A percentile compares a stretch with the other conserved stretches of the same genome.
phyloP scores from a whole-genome alignment of 805 yeast species.

The Maudiozyma pseudohumilis region DNA sequence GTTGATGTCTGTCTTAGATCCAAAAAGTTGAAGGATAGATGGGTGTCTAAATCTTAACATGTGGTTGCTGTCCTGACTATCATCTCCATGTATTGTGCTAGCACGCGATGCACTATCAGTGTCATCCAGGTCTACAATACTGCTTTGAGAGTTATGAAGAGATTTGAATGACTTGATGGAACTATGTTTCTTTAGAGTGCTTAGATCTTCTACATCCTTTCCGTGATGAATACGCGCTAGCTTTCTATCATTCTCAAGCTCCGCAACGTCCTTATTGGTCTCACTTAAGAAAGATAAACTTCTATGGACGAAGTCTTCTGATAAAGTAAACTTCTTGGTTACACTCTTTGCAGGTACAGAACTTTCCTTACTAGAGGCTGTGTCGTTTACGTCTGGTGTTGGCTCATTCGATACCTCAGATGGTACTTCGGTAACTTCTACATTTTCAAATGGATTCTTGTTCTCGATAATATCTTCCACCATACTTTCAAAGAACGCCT shows the following conservation, averaged over 20 bases:
- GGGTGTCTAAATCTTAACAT: slow-evolving; percentile 30
- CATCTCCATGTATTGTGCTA: too few species aligned
- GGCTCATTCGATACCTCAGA: slow-evolving; percentile 1
- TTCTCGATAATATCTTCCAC: slow-evolving; percentile 36
- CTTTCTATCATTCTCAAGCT: slow-evolving; percentile 26
- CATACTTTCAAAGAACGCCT: slow-evolving; percentile 59
- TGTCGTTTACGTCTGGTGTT: slow-evolving; percentile 20
- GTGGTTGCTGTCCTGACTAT: not conserved
- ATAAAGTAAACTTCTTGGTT: slow-evolving; percentile 32
- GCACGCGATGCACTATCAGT: not conserved
- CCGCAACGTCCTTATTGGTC: slow-evolving; percentile 25
- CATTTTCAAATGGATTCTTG: slow-evolving; percentile 27
- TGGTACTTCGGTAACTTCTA: slow-evolving; percentile 15
- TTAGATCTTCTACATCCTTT: slow-evolving; percentile 36
- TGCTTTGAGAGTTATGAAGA: not conserved
- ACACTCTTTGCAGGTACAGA: slow-evolving; percentile 17
- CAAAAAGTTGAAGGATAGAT: slow-evolving; percentile 37
- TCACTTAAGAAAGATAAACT: slow-evolving; percentile 43
- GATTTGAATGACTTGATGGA: slow-evolving; percentile 24
- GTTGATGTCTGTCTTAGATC: slow-evolving; percentile 30
- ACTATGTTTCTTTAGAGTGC: slow-evolving; percentile 37
- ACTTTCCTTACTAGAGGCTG: slow-evolving; percentile 6
- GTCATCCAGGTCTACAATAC: slow-evolving; percentile 13
- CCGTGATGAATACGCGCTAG: slow-evolving; percentile 14
- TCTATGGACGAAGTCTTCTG: slow-evolving; percentile 46